Evolutionary conservation across 805 yeast genomes (phyloP).

Genomic region (Maudiozyma barnettii): DNA sequence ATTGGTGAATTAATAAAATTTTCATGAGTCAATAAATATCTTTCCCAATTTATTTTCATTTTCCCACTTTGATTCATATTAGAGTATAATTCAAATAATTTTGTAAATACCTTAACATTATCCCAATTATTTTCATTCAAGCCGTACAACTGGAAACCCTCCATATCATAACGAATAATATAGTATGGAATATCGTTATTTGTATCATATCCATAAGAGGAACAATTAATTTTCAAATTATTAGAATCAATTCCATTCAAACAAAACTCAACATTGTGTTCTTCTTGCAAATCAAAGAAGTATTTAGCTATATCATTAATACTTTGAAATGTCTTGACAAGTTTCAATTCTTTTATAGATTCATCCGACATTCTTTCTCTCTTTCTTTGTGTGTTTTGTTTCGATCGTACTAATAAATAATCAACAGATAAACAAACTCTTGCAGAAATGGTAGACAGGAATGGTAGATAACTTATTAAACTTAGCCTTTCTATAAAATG

Average conservation of each 20-base stretch:
- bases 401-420: too few relatives aligned
- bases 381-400: too few relatives aligned
- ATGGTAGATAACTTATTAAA: too few relatives aligned
- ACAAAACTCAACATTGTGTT: constrained; percentile 18
- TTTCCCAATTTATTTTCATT: neutral
- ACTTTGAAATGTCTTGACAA: constrained; percentile 10
- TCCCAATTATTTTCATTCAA: constrained; percentile 22
- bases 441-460: too few relatives aligned
- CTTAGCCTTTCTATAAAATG: too few relatives aligned
- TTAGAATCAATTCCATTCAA: constrained; percentile 23
- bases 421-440: too few relatives aligned
- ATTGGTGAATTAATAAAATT: constrained; percentile 5
- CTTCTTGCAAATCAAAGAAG: constrained; percentile 20
- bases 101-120: constrained; percentile 14
- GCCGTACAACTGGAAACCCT: constrained; percentile 18
- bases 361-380: too few relatives aligned
- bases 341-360: constrained; percentile 10
- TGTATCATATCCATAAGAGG: constrained; percentile 8
- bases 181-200: constrained; percentile 16
- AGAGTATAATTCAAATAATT: constrained; percentile 9
- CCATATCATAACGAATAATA: constrained; percentile 19
- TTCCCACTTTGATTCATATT: neutral
- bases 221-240: constrained; percentile 20
- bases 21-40: neutral
- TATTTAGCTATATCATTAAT: constrained; percentile 10